Conservation (phyloP, 225 moss, liverwort and hornwort species). For the Bryoerythrophyllum caledonicum region DNA sequence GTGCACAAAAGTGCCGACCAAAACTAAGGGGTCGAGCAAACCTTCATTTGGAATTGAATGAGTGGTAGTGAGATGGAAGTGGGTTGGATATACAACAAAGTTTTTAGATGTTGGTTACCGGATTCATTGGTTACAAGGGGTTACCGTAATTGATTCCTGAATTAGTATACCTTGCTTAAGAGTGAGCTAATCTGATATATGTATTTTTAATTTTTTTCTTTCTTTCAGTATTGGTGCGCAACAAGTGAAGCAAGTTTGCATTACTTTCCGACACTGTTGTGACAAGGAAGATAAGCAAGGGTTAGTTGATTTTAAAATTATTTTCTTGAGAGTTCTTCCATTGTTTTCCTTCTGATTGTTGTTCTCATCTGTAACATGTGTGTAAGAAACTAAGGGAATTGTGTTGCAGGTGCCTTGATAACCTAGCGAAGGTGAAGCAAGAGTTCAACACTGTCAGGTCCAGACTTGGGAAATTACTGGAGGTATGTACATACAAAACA, state of each 20-base stretch:
- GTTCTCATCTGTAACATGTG: neutral
- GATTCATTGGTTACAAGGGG: too few species aligned
- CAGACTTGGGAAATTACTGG: slow-evolving; percentile 34
- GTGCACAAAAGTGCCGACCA: too few species aligned
- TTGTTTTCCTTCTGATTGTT: neutral
- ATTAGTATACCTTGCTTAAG: too few species aligned
- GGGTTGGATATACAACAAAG: too few species aligned
- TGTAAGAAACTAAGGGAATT: neutral
- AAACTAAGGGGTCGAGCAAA: too few species aligned
- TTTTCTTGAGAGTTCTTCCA: neutral
- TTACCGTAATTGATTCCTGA: too few species aligned
- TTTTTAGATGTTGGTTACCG: too few species aligned
- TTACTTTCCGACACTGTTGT: slow-evolving; percentile 35
- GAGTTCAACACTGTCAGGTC: slow-evolving; percentile 26
- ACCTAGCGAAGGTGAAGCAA: slow-evolving; percentile 34
- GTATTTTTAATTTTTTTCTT: neutral
- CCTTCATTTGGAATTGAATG: too few species aligned
- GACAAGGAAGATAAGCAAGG: slow-evolving; percentile 37
- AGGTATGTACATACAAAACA: slow-evolving; percentile 18
- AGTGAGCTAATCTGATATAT: too few species aligned
- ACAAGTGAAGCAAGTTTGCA: slow-evolving; percentile 35
- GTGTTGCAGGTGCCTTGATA: slow-evolving; percentile 33
- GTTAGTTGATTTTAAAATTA: slow-evolving; percentile 19
- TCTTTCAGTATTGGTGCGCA: slow-evolving; percentile 45
- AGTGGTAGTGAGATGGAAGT: too few species aligned